Conservation (phyloP, 2,329 filamentous ascomycete genomes). For the Fusarium sp. region DNA sequence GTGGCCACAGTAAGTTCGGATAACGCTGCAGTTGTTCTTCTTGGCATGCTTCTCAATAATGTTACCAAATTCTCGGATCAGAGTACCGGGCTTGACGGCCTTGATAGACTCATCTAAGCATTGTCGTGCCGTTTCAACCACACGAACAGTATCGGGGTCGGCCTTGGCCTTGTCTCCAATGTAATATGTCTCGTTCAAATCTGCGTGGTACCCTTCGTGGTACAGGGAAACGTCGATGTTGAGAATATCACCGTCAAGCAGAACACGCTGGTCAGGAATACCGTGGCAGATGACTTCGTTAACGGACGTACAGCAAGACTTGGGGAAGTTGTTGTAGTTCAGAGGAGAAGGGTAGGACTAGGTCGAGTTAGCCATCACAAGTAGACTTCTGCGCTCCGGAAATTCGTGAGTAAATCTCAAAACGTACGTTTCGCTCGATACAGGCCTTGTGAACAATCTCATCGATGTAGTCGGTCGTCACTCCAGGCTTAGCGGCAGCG, state of each 20-base stretch:
- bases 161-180: slow-evolving; percentile 87
- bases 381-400: not conserved
- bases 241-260: slow-evolving; percentile 93
- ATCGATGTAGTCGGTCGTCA: slow-evolving; percentile 96
- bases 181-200: slow-evolving; percentile 99
- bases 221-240: slow-evolving; percentile 97
- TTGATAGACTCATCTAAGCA: slow-evolving; percentile 92
- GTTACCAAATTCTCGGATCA: slow-evolving; percentile 93
- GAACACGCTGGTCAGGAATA: slow-evolving; percentile 88
- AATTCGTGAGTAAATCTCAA: not conserved
- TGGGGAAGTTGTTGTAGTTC: slow-evolving; percentile 96
- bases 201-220: slow-evolving; percentile 93
- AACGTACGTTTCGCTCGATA: slow-evolving; percentile 85
- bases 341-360: slow-evolving; percentile 94
- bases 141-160: slow-evolving; percentile 86
- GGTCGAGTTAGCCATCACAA: slow-evolving; percentile 4
- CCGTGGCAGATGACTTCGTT: slow-evolving; percentile 99
- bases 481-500: slow-evolving; percentile 83
- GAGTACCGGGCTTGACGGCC: slow-evolving; percentile 89
- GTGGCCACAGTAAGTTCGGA: slow-evolving; percentile 96
- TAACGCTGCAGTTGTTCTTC: slow-evolving; percentile 83
- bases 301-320: slow-evolving; percentile 94
- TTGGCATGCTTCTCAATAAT: slow-evolving; percentile 97
- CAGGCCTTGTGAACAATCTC: slow-evolving; percentile 95
- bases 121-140: slow-evolving; percentile 89